A percentile compares a stretch with the other conserved stretches of the same genome.
Conservation (phyloP, 208 protist genomes). For the Trypanosoma caninum region DNA sequence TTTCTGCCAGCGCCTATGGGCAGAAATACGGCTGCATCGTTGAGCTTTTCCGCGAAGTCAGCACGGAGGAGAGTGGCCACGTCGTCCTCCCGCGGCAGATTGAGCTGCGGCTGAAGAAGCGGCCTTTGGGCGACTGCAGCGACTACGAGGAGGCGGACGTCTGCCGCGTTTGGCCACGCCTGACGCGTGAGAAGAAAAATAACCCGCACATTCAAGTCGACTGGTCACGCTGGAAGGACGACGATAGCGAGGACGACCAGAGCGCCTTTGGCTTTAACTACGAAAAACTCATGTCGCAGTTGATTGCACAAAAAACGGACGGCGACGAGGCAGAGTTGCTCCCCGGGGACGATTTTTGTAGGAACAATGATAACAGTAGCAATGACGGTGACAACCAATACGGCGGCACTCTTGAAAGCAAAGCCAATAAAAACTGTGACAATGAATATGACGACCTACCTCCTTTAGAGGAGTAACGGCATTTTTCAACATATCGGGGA, state of each 20-base stretch:
- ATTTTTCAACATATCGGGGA: neutral
- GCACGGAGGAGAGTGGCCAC: constrained; percentile 72
- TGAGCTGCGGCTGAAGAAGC: constrained; percentile 78
- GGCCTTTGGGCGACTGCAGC: constrained; percentile 4
- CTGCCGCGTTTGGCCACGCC: constrained; percentile 60
- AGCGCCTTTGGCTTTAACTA: constrained; percentile 28
- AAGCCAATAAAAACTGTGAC: constrained; percentile 5
- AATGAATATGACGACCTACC: constrained; percentile 32
- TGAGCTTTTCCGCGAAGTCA: constrained; percentile 55
- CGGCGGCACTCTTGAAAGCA: neutral
- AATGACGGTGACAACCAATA: neutral
- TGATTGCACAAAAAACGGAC: constrained; percentile 23
- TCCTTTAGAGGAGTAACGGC: constrained; percentile 26
- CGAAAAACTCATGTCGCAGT: constrained; percentile 28
- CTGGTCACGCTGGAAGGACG: constrained; percentile 83
- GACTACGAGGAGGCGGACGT: constrained; percentile 44
- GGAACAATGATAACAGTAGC: neutral
- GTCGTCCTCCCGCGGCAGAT: constrained; percentile 70
- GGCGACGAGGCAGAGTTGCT: constrained; percentile 34
- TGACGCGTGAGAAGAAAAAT: constrained; percentile 63
- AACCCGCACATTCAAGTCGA: constrained; percentile 76
- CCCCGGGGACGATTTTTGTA: neutral
- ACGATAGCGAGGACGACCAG: constrained; percentile 44
- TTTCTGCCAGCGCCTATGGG: constrained; percentile 17
- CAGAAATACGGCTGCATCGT: constrained; percentile 39